A percentile compares a stretch with the other conserved stretches of the same genome.
phyloP scores from a whole-genome alignment of 2,329 filamentous ascomycete species.

The Shiraia bambusicola region DNA sequence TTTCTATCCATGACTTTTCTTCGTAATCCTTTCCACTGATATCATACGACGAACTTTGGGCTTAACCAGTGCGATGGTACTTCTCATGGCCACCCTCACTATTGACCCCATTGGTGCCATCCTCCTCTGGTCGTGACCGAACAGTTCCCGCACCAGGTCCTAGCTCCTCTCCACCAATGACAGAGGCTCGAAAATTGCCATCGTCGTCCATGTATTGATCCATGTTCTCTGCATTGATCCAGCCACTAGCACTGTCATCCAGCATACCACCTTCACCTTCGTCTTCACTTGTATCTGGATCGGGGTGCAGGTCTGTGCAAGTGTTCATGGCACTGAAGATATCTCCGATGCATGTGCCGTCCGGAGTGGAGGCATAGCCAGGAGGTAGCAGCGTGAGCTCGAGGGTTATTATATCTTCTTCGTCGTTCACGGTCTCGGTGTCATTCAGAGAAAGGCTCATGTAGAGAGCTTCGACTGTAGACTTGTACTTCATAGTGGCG shows the following conservation, averaged over 20 bases:
- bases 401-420: conserved; percentile 64
- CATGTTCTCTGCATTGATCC: conserved; percentile 92
- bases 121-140: conserved; percentile 37
- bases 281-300: conserved; percentile 59
- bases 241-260: conserved; percentile 63
- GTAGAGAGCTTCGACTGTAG: conserved; percentile 36
- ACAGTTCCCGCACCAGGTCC: conserved; percentile 44
- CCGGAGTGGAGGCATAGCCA: conserved; percentile 23
- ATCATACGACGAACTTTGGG: too few relatives aligned
- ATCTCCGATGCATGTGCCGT: conserved; percentile 44
- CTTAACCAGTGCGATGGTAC: conserved; percentile 40
- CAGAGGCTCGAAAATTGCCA: conserved; percentile 41
- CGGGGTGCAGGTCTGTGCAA: conserved; percentile 76
- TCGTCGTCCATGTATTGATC: conserved; percentile 61
- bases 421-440: conserved; percentile 57
- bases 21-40: too few relatives aligned
- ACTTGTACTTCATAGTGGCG: conserved; percentile 64
- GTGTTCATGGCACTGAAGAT: conserved; percentile 71
- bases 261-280: conserved; percentile 55
- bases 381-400: conserved; percentile 67
- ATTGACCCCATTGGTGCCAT: conserved; percentile 28
- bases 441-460: conserved; percentile 51
- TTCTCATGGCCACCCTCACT: conserved; percentile 37
- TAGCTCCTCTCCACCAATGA: conserved; percentile 29
- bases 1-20: too few relatives aligned